Conservation (phyloP, 163 green algal species). For the Scenedesmus sp. region DNA sequence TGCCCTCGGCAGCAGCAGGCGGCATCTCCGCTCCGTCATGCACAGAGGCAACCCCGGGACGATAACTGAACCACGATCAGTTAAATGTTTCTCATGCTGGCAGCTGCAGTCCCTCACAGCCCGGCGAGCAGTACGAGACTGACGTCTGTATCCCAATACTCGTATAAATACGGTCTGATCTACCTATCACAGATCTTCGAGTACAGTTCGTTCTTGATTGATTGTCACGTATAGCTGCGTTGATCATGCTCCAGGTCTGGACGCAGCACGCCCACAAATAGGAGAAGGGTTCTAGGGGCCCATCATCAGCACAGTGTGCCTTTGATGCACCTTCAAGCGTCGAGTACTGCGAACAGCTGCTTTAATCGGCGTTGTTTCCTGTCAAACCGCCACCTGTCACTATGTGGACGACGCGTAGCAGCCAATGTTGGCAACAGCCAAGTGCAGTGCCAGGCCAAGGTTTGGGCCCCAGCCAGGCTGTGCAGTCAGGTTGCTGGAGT, state of each 20-base stretch:
- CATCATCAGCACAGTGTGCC: too few relatives aligned
- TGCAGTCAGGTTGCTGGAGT: not conserved
- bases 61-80: not conserved
- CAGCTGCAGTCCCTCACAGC: not conserved
- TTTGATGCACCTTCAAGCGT: too few relatives aligned
- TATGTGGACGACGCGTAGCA: not conserved
- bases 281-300: too few relatives aligned
- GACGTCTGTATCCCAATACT: not conserved
- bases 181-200: not conserved
- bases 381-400: not conserved
- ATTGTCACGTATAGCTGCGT: too few relatives aligned
- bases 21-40: not conserved
- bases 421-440: not conserved
- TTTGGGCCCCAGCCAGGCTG: not conserved
- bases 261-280: too few relatives aligned
- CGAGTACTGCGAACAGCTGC: too few relatives aligned
- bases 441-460: not conserved
- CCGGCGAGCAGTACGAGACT: not conserved
- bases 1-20: constrained; percentile 8
- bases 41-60: not conserved
- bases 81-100: not conserved
- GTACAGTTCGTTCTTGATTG: not conserved
- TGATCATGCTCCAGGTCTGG: too few relatives aligned
- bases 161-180: not conserved
- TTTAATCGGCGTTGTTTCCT: too few relatives aligned